phyloP scores from a whole-genome alignment of 2,329 filamentous ascomycete genomes.

The Aureobasidium zeae region DNA sequence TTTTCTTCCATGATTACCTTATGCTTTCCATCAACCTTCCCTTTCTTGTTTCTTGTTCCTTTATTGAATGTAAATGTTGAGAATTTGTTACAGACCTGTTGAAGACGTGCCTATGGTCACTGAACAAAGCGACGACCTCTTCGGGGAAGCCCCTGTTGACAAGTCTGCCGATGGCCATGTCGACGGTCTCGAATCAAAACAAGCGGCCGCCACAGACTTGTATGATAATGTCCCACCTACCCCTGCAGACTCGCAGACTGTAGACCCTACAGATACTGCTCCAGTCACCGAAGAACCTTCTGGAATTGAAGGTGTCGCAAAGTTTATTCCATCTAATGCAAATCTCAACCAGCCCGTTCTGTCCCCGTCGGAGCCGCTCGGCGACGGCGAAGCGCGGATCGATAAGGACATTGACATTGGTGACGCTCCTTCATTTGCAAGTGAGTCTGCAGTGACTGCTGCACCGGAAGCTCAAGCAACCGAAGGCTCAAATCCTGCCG shows the following conservation, averaged over 20 bases:
- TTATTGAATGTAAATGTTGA: constrained; percentile 17
- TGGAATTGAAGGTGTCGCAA: constrained; percentile 36
- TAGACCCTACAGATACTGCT: constrained; percentile 19
- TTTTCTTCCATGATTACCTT: constrained; percentile 16
- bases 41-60: constrained; percentile 5
- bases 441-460: constrained; percentile 17
- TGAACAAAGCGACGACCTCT: constrained; percentile 27
- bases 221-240: neutral
- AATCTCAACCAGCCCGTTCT: constrained; percentile 35
- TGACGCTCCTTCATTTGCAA: constrained; percentile 15
- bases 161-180: constrained; percentile 17
- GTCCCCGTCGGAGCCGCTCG: constrained; percentile 34
- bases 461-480: constrained; percentile 17
- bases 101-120: constrained; percentile 11
- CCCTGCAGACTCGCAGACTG: constrained; percentile 10
- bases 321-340: constrained; percentile 35
- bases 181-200: neutral
- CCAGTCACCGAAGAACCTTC: constrained; percentile 34
- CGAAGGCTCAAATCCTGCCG: constrained; percentile 2
- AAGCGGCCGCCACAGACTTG: constrained; percentile 10
- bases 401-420: constrained; percentile 13
- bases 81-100: constrained; percentile 14
- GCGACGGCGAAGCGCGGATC: constrained; percentile 23
- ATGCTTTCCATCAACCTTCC: constrained; percentile 12
- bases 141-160: constrained; percentile 26